Evolutionary conservation across 768 basidiomycete genomes (phyloP).

Genomic region (Russula virescens): DNA sequence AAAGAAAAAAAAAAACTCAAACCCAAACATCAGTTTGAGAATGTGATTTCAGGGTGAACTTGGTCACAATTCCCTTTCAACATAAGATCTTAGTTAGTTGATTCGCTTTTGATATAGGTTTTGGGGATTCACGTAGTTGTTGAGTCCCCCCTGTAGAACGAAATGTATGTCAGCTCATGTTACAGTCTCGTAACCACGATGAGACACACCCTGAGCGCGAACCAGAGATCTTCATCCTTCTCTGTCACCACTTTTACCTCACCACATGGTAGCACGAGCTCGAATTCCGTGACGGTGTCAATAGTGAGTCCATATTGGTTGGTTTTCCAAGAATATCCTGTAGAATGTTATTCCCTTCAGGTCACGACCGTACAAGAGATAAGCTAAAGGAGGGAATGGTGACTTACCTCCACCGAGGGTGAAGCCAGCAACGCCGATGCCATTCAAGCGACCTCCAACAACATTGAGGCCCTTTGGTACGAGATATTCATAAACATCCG

Average conservation of each 20-base stretch:
- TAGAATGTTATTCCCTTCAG: not conserved
- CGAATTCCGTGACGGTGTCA: conserved; percentile 23
- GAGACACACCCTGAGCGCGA: conserved; percentile 11
- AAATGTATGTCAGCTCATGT: not conserved
- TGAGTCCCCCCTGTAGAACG: conserved; percentile 12
- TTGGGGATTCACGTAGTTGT: conserved; percentile 12
- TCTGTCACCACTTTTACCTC: conserved; percentile 18
- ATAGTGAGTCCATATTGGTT: conserved; percentile 23
- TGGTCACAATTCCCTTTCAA: conserved; percentile 17
- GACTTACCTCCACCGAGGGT: conserved; percentile 21
- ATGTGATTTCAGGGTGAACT: conserved; percentile 9
- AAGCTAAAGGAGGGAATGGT: too few species aligned
- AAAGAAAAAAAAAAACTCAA: not conserved
- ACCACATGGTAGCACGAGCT: conserved; percentile 25
- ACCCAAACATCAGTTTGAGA: conserved; percentile 19
- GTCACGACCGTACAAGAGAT: not conserved
- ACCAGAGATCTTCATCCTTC: conserved; percentile 19
- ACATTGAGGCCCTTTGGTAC: conserved; percentile 21
- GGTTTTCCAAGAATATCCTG: conserved; percentile 20
- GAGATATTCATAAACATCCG: conserved; percentile 24
- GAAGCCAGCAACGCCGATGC: conserved; percentile 25
- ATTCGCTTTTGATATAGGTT: too few species aligned
- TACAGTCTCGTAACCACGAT: too few species aligned
- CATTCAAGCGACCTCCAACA: conserved; percentile 22
- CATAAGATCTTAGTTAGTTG: not conserved